phyloP scores from a whole-genome alignment of 192 early-diverging fungal genomes.

The Coemansia sp. region DNA sequence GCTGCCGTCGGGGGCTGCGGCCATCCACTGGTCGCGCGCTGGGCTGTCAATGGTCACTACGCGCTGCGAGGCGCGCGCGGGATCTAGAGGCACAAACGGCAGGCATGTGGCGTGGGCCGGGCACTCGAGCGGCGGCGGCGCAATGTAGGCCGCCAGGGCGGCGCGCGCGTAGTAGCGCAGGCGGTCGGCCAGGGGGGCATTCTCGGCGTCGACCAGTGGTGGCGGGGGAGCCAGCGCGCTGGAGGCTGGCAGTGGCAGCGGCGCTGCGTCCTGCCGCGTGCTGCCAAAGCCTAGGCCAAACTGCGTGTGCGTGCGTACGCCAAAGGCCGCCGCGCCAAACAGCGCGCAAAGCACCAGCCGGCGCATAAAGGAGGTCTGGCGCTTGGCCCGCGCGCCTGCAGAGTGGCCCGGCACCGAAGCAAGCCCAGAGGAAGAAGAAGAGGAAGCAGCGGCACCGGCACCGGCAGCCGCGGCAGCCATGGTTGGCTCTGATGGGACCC shows the following conservation, averaged over 20 bases:
- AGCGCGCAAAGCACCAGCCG: conserved; percentile 10
- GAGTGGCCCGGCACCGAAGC: too few relatives aligned
- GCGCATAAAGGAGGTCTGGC: conserved; percentile 12
- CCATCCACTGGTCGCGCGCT: conserved; percentile 36
- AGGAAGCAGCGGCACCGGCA: not conserved
- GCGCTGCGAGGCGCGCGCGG: conserved; percentile 1
- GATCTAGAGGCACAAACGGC: conserved; percentile 21
- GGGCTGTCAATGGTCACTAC: not conserved
- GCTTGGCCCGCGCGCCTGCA: not conserved
- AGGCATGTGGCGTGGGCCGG: conserved; percentile 45
- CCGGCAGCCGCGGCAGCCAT: not conserved
- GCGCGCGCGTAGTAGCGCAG: conserved; percentile 8
- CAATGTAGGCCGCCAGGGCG: conserved; percentile 17
- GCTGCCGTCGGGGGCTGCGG: not conserved
- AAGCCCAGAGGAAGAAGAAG: too few relatives aligned
- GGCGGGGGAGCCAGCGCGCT: conserved; percentile 13
- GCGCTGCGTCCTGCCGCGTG: conserved; percentile 23
- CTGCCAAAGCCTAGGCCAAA: conserved; percentile 38
- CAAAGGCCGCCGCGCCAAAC: conserved; percentile 4
- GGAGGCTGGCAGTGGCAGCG: conserved; percentile 13
- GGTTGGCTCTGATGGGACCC: conserved; percentile 19
- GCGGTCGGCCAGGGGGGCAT: conserved; percentile 12
- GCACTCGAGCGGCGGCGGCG: conserved; percentile 31
- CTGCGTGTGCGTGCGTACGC: conserved; percentile 39
- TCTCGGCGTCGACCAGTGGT: not conserved